A percentile compares a stretch with the other conserved stretches of the same genome.
Evolutionary conservation across 768 basidiomycete genomes (phyloP).

Genomic region (Tricholoma sp.): DNA sequence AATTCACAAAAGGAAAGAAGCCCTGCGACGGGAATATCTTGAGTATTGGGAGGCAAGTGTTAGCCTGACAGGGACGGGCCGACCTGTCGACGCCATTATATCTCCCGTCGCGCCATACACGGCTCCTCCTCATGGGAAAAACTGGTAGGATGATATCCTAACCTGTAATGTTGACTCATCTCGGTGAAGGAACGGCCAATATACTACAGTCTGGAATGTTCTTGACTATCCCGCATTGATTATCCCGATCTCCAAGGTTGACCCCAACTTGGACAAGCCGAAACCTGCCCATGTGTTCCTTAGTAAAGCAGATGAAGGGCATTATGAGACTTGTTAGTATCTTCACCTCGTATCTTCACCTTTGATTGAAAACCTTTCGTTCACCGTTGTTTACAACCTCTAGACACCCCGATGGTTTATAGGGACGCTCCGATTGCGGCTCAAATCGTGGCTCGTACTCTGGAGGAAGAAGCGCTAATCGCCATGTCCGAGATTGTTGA

Average conservation of each 20-base stretch:
- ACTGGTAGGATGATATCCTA: constrained; percentile 32
- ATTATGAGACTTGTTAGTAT: constrained; percentile 51
- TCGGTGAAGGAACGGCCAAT: constrained; percentile 36
- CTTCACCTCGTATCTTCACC: constrained; percentile 16
- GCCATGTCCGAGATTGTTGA: constrained; percentile 65
- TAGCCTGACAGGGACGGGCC: constrained; percentile 52
- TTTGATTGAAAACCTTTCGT: background rate
- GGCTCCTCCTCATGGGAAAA: constrained; percentile 60
- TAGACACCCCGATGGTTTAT: constrained; percentile 56
- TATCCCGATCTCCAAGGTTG: constrained; percentile 62
- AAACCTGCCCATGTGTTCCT: constrained; percentile 43
- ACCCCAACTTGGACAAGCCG: constrained; percentile 47
- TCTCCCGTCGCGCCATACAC: constrained; percentile 54
- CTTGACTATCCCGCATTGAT: constrained; percentile 61
- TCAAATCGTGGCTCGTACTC: constrained; percentile 63
- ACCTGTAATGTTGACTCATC: constrained; percentile 3
- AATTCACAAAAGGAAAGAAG: constrained; percentile 45
- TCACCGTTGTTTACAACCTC: background rate
- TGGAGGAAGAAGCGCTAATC: constrained; percentile 74
- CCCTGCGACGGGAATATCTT: constrained; percentile 51
- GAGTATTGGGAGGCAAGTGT: constrained; percentile 57
- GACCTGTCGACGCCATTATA: constrained; percentile 76
- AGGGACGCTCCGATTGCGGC: constrained; percentile 55
- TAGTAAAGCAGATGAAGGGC: constrained; percentile 38
- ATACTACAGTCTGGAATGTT: constrained; percentile 62